Evolutionary conservation across 2,329 filamentous ascomycete genomes (phyloP).

Genomic region (Aspergillus quadricinctus): DNA sequence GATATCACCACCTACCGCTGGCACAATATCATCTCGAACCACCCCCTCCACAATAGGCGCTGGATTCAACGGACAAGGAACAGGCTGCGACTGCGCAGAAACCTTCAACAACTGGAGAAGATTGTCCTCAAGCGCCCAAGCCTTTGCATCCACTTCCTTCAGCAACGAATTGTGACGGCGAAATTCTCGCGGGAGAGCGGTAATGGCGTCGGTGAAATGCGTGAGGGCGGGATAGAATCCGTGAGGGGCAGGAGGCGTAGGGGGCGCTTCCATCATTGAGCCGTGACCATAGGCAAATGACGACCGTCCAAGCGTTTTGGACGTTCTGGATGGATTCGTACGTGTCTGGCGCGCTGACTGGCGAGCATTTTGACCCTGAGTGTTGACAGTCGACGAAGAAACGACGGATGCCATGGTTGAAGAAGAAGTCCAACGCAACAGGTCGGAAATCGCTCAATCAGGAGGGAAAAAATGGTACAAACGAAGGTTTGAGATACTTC

Average conservation of each 20-base stretch:
- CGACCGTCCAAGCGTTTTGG: slow-evolving; percentile 40
- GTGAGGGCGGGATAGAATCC: slow-evolving; percentile 63
- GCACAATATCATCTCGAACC: slow-evolving; percentile 30
- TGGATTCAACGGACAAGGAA: slow-evolving; percentile 30
- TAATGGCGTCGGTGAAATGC: slow-evolving; percentile 85
- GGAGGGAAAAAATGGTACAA: slow-evolving; percentile 1
- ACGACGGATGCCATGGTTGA: slow-evolving; percentile 21
- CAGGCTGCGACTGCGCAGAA: slow-evolving; percentile 31
- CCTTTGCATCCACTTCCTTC: slow-evolving; percentile 97
- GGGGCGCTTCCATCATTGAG: slow-evolving; percentile 23
- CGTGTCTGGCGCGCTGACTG: slow-evolving; percentile 44
- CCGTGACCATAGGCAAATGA: slow-evolving; percentile 37
- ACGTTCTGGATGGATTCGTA: slow-evolving; percentile 47
- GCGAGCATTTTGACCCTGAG: slow-evolving; percentile 28
- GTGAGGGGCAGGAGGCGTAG: slow-evolving; percentile 33
- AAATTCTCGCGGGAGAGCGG: slow-evolving; percentile 88
- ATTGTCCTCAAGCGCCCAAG: slow-evolving; percentile 79
- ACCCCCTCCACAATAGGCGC: slow-evolving; percentile 34
- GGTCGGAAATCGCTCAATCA: slow-evolving; percentile 3
- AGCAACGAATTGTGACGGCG: slow-evolving; percentile 92
- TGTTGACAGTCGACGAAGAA: slow-evolving; percentile 21
- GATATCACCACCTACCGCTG: slow-evolving; percentile 21
- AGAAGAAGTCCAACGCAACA: neutral
- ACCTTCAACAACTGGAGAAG: slow-evolving; percentile 66
- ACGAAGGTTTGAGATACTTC: neutral